Evolutionary conservation across 2,329 filamentous ascomycete genomes (phyloP).

Genomic region (Fusarium humuli): DNA sequence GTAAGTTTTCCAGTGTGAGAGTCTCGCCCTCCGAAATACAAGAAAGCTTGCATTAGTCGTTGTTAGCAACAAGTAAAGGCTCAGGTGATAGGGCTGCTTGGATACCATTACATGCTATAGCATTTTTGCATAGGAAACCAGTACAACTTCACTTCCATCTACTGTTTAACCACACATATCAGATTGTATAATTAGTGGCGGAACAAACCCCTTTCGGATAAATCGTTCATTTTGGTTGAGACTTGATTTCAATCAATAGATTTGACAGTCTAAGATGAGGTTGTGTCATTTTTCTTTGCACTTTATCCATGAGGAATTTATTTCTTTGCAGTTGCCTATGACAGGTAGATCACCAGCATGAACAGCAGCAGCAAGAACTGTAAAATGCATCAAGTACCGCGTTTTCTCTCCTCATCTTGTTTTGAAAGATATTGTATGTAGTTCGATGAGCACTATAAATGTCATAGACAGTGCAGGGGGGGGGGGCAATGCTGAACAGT

Average conservation of each 20-base stretch:
- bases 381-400: neutral
- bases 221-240: neutral
- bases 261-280: neutral
- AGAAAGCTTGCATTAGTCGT: neutral
- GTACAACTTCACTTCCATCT: neutral
- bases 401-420: neutral
- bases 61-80: neutral
- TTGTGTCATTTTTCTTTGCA: neutral
- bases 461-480: neutral
- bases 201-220: neutral
- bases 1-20: neutral
- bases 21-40: neutral
- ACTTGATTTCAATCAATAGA: neutral
- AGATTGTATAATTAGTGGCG: neutral
- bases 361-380: neutral
- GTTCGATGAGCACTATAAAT: neutral
- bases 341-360: neutral
- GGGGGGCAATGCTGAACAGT: neutral
- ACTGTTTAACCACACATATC: neutral
- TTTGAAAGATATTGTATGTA: rapidly evolving
- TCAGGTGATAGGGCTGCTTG: rapidly evolving
- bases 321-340: neutral
- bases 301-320: neutral
- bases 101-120: neutral
- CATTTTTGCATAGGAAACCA: neutral